Evolutionary conservation across 805 yeast species (phyloP).

Genomic region (Saccharomycopsis oosterbeekiorum): DNA sequence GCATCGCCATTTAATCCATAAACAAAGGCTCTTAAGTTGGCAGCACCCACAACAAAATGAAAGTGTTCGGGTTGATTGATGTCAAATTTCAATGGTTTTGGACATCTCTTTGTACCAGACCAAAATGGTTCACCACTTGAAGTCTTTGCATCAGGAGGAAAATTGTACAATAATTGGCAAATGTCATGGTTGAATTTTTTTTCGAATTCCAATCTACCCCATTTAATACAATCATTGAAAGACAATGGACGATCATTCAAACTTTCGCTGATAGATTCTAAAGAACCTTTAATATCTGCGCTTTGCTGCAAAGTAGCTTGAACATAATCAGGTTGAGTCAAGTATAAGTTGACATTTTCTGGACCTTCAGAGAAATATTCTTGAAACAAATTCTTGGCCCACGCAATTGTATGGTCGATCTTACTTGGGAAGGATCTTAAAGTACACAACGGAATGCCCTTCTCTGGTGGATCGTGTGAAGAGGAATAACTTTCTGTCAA

Average conservation of each 20-base stretch:
- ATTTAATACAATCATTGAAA: constrained; percentile 86
- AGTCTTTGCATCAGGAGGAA: constrained; percentile 90
- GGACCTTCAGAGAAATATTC: constrained; percentile 87
- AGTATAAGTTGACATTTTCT: constrained; percentile 82
- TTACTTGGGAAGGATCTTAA: constrained; percentile 95
- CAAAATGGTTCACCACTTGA: constrained; percentile 90
- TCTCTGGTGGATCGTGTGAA: constrained; percentile 97
- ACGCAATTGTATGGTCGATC: constrained; percentile 97
- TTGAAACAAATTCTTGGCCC: constrained; percentile 95
- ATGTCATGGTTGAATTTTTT: constrained; percentile 77
- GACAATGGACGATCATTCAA: constrained; percentile 76
- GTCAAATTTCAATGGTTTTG: constrained; percentile 74
- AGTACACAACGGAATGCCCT: constrained; percentile 94
- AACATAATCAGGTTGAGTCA: constrained; percentile 86
- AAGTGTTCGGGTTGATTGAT: constrained; percentile 67
- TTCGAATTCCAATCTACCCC: constrained; percentile 93
- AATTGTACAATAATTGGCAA: constrained; percentile 81
- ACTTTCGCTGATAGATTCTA: constrained; percentile 69
- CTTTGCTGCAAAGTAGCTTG: constrained; percentile 86
- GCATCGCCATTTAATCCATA: constrained; percentile 79
- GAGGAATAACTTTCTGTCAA: constrained; percentile 94
- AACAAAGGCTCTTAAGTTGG: constrained; percentile 81
- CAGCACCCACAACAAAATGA: constrained; percentile 79
- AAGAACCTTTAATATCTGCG: constrained; percentile 80
- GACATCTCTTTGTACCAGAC: constrained; percentile 97